These are phyloP conservation scores for Stagonosporopsis rhizophila DNA, from an alignment of 2,329 filamentous ascomycete genomes.

Conservation along the genomic window DNA sequence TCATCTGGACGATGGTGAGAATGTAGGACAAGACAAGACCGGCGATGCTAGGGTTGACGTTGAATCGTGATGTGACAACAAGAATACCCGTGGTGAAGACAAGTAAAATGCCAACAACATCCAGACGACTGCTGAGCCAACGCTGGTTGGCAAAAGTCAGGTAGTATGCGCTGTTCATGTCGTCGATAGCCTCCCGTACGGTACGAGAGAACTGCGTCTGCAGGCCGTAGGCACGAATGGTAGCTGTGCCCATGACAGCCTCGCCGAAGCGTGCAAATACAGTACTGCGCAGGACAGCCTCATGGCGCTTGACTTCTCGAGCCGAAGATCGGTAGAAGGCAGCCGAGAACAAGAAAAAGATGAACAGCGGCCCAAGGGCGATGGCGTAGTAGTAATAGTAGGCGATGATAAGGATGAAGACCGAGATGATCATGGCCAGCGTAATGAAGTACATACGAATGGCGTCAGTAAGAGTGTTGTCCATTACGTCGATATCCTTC, in stretches of 20 bases:
- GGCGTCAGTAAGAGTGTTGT: conserved; percentile 86
- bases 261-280: conserved; percentile 94
- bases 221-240: conserved; percentile 88
- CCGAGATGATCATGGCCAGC: conserved; percentile 63
- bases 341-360: conserved; percentile 82
- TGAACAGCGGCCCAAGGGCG: conserved; percentile 71
- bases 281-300: conserved; percentile 82
- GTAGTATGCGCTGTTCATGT: conserved; percentile 94
- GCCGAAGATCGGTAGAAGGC: conserved; percentile 91
- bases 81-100: conserved; percentile 90
- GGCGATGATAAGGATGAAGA: conserved; percentile 91
- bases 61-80: conserved; percentile 89
- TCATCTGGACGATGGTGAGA: conserved; percentile 89
- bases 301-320: conserved; percentile 92
- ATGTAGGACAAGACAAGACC: conserved; percentile 94
- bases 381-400: conserved; percentile 90
- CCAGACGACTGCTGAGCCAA: conserved; percentile 86
- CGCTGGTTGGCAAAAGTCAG: conserved; percentile 95
- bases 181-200: conserved; percentile 77
- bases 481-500: conserved; percentile 95
- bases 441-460: conserved; percentile 94
- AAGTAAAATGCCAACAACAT: conserved; percentile 81
- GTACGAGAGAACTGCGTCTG: conserved; percentile 75
- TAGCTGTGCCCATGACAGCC: conserved; percentile 81
- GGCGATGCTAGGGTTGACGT: conserved; percentile 80